These are phyloP conservation scores for Arthrobotrys entomopaga DNA, from an alignment of 2,329 filamentous ascomycete species.

Conservation along the genomic window DNA sequence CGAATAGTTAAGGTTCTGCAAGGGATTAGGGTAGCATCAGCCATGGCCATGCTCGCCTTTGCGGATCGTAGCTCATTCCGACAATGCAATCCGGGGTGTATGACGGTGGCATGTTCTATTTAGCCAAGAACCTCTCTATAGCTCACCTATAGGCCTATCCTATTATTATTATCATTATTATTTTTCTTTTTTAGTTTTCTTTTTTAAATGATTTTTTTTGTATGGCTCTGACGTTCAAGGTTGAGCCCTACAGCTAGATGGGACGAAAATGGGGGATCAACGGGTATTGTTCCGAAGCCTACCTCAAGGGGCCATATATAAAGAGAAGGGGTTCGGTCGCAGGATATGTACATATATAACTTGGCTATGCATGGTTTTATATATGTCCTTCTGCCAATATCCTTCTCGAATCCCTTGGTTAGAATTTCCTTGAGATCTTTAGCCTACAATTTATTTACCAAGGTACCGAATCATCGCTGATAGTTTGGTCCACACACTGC, in stretches of 20 bases:
- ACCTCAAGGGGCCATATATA: conserved; percentile 17
- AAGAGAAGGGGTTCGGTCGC: conserved; percentile 1
- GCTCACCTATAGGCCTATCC: too few relatives aligned
- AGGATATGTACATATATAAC: too few relatives aligned
- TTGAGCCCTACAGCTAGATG: conserved; percentile 22
- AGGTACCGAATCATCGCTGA: too few relatives aligned
- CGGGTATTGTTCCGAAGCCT: conserved; percentile 23
- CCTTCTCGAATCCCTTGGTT: background rate
- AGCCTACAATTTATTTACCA: background rate
- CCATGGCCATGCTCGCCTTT: conserved; percentile 18
- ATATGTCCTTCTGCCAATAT: conserved; percentile 1
- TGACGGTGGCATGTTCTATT: conserved; percentile 38
- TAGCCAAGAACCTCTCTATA: conserved; percentile 35
- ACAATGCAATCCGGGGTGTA: conserved; percentile 10
- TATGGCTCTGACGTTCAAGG: background rate
- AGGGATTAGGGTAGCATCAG: conserved; percentile 42
- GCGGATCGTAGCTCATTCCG: conserved; percentile 31
- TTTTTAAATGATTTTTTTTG: too few relatives aligned
- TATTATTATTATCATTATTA: conserved; percentile 4
- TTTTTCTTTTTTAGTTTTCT: background rate
- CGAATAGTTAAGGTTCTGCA: conserved; percentile 53
- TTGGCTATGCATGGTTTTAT: too few relatives aligned
- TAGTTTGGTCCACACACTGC: too few relatives aligned
- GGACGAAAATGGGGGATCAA: conserved; percentile 27
- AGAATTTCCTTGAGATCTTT: background rate